Conservation (phyloP, 1,284 basidiomycete species). For the Mycena citricolor region DNA sequence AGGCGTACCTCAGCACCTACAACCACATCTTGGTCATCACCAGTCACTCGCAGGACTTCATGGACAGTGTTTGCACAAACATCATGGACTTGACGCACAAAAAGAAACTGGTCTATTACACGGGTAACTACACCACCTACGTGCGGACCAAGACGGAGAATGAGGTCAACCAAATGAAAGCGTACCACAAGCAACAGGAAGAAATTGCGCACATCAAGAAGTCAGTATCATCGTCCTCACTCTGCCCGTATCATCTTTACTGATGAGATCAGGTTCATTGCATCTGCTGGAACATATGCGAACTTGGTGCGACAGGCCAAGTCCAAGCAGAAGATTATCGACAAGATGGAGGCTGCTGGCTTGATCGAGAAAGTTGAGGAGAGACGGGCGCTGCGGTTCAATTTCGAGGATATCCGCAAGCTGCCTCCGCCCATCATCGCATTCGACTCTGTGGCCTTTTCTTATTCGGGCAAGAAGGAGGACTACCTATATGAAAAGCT, state of each 20-base stretch:
- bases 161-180: conserved; percentile 99
- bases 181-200: conserved; percentile 97
- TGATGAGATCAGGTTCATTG: conserved; percentile 74
- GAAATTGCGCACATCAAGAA: conserved; percentile 98
- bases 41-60: conserved; percentile 97
- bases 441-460: conserved; percentile 93
- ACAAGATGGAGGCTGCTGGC: conserved; percentile 99
- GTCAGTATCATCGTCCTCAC: conserved; percentile 39
- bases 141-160: conserved; percentile 96
- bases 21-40: conserved; percentile 98
- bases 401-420: conserved; percentile 94
- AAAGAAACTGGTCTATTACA: conserved; percentile 90
- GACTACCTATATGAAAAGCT: conserved; percentile 89
- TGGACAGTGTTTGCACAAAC: conserved; percentile 97
- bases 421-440: conserved; percentile 97
- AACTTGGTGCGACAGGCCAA: conserved; percentile 99
- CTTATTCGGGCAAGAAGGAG: conserved; percentile 86
- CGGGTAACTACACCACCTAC: conserved; percentile 96
- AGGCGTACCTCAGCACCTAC: conserved; percentile 96
- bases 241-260: background rate
- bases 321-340: conserved; percentile 99
- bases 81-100: conserved; percentile 94
- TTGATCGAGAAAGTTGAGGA: conserved; percentile 87
- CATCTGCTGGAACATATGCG: conserved; percentile 97
- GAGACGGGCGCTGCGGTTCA: conserved; percentile 79